Evolutionary conservation across 2,329 filamentous ascomycete genomes (phyloP), one percentile per base, ranked within the genome.

Genomic region (Trichoderma guizhouense): DNA sequence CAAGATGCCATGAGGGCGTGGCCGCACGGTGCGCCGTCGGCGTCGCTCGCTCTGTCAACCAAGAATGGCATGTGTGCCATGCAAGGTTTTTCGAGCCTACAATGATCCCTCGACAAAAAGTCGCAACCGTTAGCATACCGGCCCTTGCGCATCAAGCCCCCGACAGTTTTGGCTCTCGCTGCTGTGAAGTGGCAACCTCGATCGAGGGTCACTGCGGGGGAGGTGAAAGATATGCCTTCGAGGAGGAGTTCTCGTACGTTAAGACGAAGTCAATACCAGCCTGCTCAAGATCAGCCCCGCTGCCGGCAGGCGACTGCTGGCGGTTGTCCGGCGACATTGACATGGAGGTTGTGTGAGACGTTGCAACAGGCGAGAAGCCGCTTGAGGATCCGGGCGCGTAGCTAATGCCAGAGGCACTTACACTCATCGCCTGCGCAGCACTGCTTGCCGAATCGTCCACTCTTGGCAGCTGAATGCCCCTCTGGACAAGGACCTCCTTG

Each of bases 1-100:
- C 93, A 97, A 18, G 92, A 93, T 18, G 93, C 93, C 95, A 98
- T 98, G 75, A 98, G 85, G 5, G 93, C 95, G 81, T 99, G 96
- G 53, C 95, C 96, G 75, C 93, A 95, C 55, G 93, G 86, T 72
- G 92, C 89, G 75, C 87, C 87, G 74, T 92, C 91, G 68, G 87
- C 84, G 70, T 89, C 85, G 76, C 79, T 83, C 69, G 85, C 82
- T 76, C 86, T 83, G 77, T 90, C 90, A 76, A 95, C 85, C 73
- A 97, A 86, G 82, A 91, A 93, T 76, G 94, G 93, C 83, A 95
- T 88, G 82, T 97, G 94, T 76, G 94, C 90, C 89, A 97, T 97
- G 86, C 96, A 98, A 67, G 95, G 93, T 80, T 92, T 92, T 85
- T 98, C 95, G 81, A 97, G 92, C 79, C 88, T 93, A 92, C 87